Percentiles rank a stretch among this genome's conserved stretches.
These are phyloP conservation scores for Amanita fuliginea DNA, from an alignment of 768 basidiomycete species.

Conservation along the genomic window DNA sequence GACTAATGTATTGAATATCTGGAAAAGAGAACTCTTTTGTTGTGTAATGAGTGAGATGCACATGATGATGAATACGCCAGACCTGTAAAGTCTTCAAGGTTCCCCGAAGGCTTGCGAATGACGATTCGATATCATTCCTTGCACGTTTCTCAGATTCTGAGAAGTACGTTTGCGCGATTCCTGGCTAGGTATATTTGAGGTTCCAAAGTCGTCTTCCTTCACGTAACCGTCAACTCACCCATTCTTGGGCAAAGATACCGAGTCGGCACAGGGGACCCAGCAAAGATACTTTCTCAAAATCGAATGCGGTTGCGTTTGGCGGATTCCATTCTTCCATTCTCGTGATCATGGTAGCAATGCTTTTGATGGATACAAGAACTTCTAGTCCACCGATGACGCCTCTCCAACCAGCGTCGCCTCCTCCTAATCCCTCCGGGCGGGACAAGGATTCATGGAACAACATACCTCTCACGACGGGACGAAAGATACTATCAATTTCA, in stretches of 20 bases:
- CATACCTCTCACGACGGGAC: conserved; percentile 52
- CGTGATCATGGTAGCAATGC: conserved; percentile 74
- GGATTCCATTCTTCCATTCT: conserved; percentile 69
- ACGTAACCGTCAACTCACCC: conserved; percentile 40
- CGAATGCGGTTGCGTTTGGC: conserved; percentile 38
- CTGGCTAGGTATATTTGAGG: conserved; percentile 40
- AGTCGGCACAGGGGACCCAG: conserved; percentile 80
- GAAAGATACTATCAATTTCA: conserved; percentile 72
- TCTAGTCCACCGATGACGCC: conserved; percentile 74
- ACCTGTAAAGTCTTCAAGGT: conserved; percentile 83
- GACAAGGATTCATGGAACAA: conserved; percentile 57
- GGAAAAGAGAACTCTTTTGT: conserved; percentile 56
- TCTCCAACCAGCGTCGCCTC: conserved; percentile 78
- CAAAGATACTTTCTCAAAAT: conserved; percentile 56
- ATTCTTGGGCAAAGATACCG: conserved; percentile 82
- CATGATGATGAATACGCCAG: conserved; percentile 5
- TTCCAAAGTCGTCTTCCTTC: neutral
- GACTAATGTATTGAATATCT: conserved; percentile 81
- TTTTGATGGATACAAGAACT: conserved; percentile 69
- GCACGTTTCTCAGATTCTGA: conserved; percentile 72
- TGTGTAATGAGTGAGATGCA: neutral
- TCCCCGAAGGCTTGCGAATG: conserved; percentile 75
- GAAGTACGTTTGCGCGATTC: conserved; percentile 71
- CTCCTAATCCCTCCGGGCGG: conserved; percentile 57
- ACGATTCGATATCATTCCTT: conserved; percentile 67